Base-by-base conservation (phyloP, 176 grass and related monocot species). In the Ampelocalamus luodianensis region DNA sequence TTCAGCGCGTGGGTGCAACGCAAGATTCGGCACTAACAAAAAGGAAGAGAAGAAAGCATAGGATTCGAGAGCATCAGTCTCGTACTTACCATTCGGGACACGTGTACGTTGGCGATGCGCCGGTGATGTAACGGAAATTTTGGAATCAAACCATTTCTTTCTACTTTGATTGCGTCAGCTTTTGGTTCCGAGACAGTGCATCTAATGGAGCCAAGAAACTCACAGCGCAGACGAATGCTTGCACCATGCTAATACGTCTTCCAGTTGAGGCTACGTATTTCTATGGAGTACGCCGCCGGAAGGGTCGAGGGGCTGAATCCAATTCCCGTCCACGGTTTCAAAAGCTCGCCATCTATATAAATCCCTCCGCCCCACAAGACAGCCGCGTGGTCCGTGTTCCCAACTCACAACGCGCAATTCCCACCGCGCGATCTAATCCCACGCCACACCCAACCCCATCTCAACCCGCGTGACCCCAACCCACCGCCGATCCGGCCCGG, bases 391-490 rank as follows among this genome's bases (percentile, higher is more conserved):
- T 23, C 64, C 48, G 50, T 44, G 76, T 34, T 44, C 85, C 40
- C 45, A 37, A 59, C 18, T 4, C 48, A 10, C 18, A 8, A 85
- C 87, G 76, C 87, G 87, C 68, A 69, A 74, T 75, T 85, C 68
- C 51, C 29, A 66, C 7, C 71, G 51, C 63, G 68, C 71, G 50
- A 70, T 76, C 68, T 39, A 12, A 44, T 55, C 43, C 39, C 34
- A 8, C 1, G 38, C 67, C 20, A 22, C 20, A 34, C 74, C 22
- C 51, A 11, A 8, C 34, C 77, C 5, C 18, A 9, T 34, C 74
- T 11, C 80, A 61, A n/a, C 65, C 45, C 71, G 43, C 54, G 63
- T 32, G n/a, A 50, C 27, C 62, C 4, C 48, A 55, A 20, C 17
- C 51, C 51, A 20, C 63, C 63, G 37, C 68, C 72, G 29, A 61